phyloP scores from a whole-genome alignment of 106 monocot genomes.

The Dactylorhiza incarnata region DNA sequence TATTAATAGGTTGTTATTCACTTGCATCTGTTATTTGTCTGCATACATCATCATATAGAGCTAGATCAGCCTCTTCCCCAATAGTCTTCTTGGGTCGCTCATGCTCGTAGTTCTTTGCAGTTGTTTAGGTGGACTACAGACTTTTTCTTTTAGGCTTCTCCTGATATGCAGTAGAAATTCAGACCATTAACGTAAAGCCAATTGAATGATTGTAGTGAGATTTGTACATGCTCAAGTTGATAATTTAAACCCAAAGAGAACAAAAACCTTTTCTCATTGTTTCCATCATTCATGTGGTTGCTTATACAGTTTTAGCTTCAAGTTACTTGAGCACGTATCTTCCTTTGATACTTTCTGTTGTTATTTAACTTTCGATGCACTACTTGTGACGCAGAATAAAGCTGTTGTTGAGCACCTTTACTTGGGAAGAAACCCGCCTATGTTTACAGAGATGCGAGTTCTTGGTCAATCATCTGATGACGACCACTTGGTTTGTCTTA shows the following conservation, averaged over 20 bases:
- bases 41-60: no score
- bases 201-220: neutral
- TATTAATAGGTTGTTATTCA: no score
- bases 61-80: no score
- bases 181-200: neutral
- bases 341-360: neutral
- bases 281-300: neutral
- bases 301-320: neutral
- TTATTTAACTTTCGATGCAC: neutral
- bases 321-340: neutral
- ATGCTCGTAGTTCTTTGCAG: neutral
- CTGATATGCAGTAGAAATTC: neutral
- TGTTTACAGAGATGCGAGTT: slow-evolving; percentile 81
- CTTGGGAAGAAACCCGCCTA: slow-evolving; percentile 80
- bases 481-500: slow-evolving; percentile 73
- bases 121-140: neutral
- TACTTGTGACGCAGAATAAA: slow-evolving; percentile 43
- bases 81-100: no score
- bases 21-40: no score
- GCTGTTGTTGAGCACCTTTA: slow-evolving; percentile 78
- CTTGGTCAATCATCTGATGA: slow-evolving; percentile 72
- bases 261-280: neutral
- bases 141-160: neutral
- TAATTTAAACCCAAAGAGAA: neutral
- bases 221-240: neutral